Base-by-base conservation (phyloP, 257 asterid species). In the Mentha longifolia region DNA sequence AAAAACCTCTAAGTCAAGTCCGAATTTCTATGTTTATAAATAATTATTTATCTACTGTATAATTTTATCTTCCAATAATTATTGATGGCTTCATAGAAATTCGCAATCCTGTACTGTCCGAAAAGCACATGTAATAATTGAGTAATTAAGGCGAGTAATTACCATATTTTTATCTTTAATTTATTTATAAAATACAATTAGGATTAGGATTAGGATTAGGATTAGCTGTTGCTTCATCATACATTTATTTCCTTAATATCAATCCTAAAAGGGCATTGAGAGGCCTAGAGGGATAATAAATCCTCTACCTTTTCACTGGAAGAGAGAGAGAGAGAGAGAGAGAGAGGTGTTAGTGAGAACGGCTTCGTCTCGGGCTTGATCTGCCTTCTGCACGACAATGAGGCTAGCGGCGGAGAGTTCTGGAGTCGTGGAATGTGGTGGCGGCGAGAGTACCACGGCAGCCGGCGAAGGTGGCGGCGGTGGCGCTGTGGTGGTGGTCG, bases 401-500 rank as follows among this genome's bases (percentile, higher is more conserved):
- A 80, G 82, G 49, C 70, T 76, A 74, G 61, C 30, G 45, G 67
- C 74, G 17, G 82, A 68, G 52, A 46, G 28, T 45, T 54, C 82
- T 15, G 81, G 45, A 50, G 66, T 16, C 45, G 28, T 31, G 65
- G 78, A 82, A 66, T 70, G 82, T 33, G 67, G 80, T 20, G 78
- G 74, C 71, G 72, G 71, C 67, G 68, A 68, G 72, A 64, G 61
- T 35, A 77, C 49, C 49, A 22, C 56, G 45, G 72, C 46, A n/a
- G 47, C 72, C 50, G 67, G 8, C 20, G 78, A 62, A 19, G 73
- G 7, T 14, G 69, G 71, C 54, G 47, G 77, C 8, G 84, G 72
- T 2, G 85, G 80, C 50, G 83, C 84, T 51, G 87, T 84, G 78
- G 92, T 91, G 79, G 92, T 87, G 71, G 97, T 90, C 20, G 97